phyloP scores from a whole-genome alignment of 108 stramenopile genomes.

The Pseudonitzschia pungens region DNA sequence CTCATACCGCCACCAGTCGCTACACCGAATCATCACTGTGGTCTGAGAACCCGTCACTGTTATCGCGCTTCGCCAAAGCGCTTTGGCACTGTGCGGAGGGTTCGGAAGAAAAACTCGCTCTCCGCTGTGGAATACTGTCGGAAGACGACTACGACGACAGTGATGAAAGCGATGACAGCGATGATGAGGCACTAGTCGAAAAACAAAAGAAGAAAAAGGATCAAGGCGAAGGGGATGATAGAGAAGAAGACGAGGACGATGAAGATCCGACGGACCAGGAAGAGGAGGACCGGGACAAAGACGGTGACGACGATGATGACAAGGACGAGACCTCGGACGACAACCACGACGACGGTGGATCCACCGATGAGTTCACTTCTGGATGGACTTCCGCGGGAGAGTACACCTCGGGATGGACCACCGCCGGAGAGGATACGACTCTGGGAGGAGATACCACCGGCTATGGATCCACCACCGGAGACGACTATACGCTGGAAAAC shows the following conservation, averaged over 20 bases:
- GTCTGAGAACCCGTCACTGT: no score
- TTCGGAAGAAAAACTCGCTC: no score
- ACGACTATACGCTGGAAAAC: not conserved
- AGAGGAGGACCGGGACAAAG: not conserved
- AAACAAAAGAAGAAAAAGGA: no score
- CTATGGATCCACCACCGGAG: not conserved
- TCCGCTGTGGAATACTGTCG: no score
- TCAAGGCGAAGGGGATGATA: no score
- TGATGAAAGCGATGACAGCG: no score
- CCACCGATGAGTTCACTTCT: not conserved
- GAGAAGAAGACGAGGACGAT: no score
- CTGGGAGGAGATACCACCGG: not conserved
- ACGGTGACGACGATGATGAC: not conserved
- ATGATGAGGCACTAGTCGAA: no score
- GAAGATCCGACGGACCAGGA: no score
- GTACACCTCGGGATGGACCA: constrained; percentile 3
- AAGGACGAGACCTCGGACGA: not conserved
- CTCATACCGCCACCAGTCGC: no score
- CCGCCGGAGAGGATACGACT: not conserved
- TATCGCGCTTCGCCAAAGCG: not conserved
- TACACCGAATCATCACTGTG: no score
- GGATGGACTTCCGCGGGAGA: not conserved
- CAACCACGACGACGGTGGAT: not conserved
- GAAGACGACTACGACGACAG: no score
- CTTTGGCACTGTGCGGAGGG: not conserved